Conservation (phyloP, 2,329 filamentous ascomycete species). For the Neopestalotiopsis sp. region DNA sequence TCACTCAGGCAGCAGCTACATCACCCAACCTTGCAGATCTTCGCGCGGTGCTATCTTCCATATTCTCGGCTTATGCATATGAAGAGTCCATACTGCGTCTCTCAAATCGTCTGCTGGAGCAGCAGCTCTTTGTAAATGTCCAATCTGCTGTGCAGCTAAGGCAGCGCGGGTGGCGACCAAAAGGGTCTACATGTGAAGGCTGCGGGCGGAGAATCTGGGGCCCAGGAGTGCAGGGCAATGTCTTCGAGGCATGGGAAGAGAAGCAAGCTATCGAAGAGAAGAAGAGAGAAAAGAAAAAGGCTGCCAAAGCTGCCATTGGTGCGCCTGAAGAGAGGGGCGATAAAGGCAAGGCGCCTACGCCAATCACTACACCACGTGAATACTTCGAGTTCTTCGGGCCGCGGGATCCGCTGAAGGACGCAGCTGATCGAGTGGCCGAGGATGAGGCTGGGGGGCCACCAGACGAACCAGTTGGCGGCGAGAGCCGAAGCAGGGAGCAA, state of each 20-base stretch:
- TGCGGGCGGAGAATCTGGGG: slow-evolving; percentile 89
- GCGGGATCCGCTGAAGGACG: slow-evolving; percentile 42
- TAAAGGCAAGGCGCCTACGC: slow-evolving; percentile 38
- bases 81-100: slow-evolving; percentile 88
- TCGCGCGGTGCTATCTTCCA: slow-evolving; percentile 81
- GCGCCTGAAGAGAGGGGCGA: slow-evolving; percentile 37
- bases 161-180: slow-evolving; percentile 86
- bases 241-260: slow-evolving; percentile 84
- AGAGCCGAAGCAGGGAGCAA: slow-evolving; percentile 47
- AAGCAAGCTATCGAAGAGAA: slow-evolving; percentile 54
- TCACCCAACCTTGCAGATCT: slow-evolving; percentile 89
- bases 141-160: slow-evolving; percentile 74
- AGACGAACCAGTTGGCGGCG: slow-evolving; percentile 36
- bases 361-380: slow-evolving; percentile 15
- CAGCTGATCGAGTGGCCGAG: slow-evolving; percentile 34
- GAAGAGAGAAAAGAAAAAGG: slow-evolving; percentile 50
- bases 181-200: slow-evolving; percentile 84
- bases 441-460: slow-evolving; percentile 39
- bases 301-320: slow-evolving; percentile 33
- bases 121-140: slow-evolving; percentile 86
- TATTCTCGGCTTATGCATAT: slow-evolving; percentile 95
- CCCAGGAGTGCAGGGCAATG: slow-evolving; percentile 75
- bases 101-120: slow-evolving; percentile 84
- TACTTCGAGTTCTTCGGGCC: slow-evolving; percentile 26
- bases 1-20: slow-evolving; percentile 78